Evolutionary conservation across 805 yeast genomes (phyloP).

Genomic region (Komagataella ulmi): DNA sequence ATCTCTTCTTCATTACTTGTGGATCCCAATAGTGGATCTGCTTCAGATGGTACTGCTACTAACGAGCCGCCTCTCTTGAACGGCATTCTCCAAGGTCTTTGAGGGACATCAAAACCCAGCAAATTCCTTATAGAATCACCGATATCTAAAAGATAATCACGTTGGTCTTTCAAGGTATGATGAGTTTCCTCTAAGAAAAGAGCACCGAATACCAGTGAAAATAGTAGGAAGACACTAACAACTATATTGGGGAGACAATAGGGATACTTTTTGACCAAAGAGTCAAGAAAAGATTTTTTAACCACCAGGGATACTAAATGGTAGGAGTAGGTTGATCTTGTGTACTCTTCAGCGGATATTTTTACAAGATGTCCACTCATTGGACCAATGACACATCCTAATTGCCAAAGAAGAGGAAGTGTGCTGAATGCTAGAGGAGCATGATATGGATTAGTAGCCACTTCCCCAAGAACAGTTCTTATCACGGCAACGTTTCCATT

Average conservation of each 20-base stretch:
- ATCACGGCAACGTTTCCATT: slow-evolving; percentile 59
- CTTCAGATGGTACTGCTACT: background rate
- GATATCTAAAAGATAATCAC: slow-evolving; percentile 29
- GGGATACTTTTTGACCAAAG: slow-evolving; percentile 25
- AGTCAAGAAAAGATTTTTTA: slow-evolving; percentile 6
- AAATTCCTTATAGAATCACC: slow-evolving; percentile 23
- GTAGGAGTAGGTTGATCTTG: background rate
- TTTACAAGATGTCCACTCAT: slow-evolving; percentile 27
- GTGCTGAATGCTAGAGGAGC: slow-evolving; percentile 52
- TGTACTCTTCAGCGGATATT: slow-evolving; percentile 7
- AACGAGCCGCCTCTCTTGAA: background rate
- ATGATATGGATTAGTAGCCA: slow-evolving; percentile 40
- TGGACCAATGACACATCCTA: slow-evolving; percentile 52
- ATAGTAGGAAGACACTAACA: slow-evolving; percentile 22
- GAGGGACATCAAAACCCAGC: slow-evolving; percentile 7
- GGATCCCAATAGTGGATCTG: background rate
- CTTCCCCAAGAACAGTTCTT: slow-evolving; percentile 48
- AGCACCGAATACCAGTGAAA: slow-evolving; percentile 23
- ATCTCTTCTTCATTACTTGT: background rate
- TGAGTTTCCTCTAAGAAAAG: slow-evolving; percentile 44
- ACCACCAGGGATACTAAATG: background rate
- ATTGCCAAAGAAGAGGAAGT: slow-evolving; percentile 47
- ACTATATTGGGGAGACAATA: slow-evolving; percentile 41
- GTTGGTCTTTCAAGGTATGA: slow-evolving; percentile 19
- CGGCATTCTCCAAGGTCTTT: slow-evolving; percentile 7